Evolutionary conservation across 176 grass and related monocot genomes (phyloP), one percentile per base, ranked within the genome.

Genomic region (Chrysopogon serrulatus): DNA sequence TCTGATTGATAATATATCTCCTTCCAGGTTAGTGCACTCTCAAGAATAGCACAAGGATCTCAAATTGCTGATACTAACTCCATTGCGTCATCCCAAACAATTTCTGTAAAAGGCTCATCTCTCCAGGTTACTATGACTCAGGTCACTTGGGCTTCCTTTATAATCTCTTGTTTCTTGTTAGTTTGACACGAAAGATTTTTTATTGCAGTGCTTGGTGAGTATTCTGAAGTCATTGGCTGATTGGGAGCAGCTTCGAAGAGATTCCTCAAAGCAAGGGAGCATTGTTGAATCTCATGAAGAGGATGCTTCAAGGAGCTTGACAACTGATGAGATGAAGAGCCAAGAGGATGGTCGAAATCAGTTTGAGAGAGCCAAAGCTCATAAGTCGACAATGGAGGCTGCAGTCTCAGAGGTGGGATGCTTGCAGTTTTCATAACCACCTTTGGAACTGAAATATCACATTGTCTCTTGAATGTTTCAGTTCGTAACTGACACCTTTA

Each of bases 331-430:
- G 44, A 73, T 49, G 49, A 95, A 91, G 82, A 88, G 42, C 80
- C 80, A 85, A 77, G 96, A 95, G 75, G 93, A 98, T 83, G 87
- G 85, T 56, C 84, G 91, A 48, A 94, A 93, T 87, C 93, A 99
- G 74, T 99, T 99, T 94, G 97, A 99, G 81, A 96, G 89, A 80
- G 97, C 97, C 74, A 99, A 99, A 94, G 93, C 97, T 90, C 97
- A 99, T 68, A 99, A 99, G 86, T 96, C 91, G 53, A 99, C 97
- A 68, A 83, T 99, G 91, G 97, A 99, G 84, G 89, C 97, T 77
- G 93, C 90, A 77, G 74, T 96, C 65, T 87, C 91, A 79, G 97
- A 96, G 93, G 97, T 99, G 83, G 72, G n/a, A 69, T 45, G 57
- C 54, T 36, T 74, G 45, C 21, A 83, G 34, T 61, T 87, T 90